Evolutionary conservation across 1,139 yeast genomes (phyloP).

Genomic region (Diutina sp.): DNA sequence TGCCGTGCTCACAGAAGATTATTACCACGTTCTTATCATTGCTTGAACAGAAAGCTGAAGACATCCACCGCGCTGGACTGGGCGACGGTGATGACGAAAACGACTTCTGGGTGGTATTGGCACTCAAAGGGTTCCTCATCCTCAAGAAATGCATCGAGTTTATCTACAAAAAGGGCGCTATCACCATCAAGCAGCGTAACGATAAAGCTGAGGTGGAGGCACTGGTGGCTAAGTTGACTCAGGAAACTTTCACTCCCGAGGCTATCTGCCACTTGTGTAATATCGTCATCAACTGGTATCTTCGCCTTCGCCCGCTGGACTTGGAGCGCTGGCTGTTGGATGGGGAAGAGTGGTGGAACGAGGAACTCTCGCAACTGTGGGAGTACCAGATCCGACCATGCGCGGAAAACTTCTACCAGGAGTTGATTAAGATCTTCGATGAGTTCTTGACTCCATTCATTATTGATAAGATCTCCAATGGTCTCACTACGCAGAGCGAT

Average conservation of each 20-base stretch:
- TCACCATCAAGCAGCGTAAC: constrained; percentile 48
- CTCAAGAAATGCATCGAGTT: constrained; percentile 54
- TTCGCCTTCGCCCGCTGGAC: constrained; percentile 62
- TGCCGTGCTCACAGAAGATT: constrained; percentile 53
- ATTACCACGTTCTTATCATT: constrained; percentile 44
- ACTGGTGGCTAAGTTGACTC: constrained; percentile 40
- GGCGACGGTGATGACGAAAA: constrained; percentile 25
- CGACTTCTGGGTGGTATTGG: constrained; percentile 64
- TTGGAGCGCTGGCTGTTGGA: constrained; percentile 71
- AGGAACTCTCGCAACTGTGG: constrained; percentile 66
- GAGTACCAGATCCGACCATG: constrained; percentile 82
- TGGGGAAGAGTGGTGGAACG: constrained; percentile 89
- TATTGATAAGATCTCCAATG: constrained; percentile 47
- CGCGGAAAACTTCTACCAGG: constrained; percentile 76
- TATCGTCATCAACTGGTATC: constrained; percentile 57
- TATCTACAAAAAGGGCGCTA: constrained; percentile 53
- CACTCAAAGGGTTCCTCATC: constrained; percentile 57
- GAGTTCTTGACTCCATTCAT: constrained; percentile 49
- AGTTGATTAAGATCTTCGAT: constrained; percentile 53
- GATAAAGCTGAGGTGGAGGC: constrained; percentile 47
- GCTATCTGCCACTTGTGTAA: constrained; percentile 49
- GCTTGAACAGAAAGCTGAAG: constrained; percentile 49
- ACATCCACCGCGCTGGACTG: constrained; percentile 26
- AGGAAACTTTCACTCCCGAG: constrained; percentile 44
- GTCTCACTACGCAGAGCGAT: constrained; percentile 27